Evolutionary conservation across 768 basidiomycete genomes (phyloP), one percentile per base, ranked within the genome.

Genomic region (Podaxis sp.): DNA sequence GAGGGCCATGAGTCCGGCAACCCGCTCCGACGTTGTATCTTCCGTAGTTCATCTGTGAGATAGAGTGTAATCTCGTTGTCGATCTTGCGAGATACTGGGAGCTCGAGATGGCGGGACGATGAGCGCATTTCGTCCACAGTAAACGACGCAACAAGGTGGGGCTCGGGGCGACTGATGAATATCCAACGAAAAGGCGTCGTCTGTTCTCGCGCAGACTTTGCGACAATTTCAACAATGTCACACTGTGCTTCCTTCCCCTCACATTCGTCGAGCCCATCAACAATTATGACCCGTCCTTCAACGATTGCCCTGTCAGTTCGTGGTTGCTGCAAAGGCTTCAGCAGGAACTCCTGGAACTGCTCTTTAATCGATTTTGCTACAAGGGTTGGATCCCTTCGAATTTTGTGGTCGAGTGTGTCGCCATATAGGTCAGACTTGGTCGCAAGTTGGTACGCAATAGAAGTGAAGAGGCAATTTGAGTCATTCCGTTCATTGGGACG

Each of bases 401-500:
- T 30, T 3, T 30, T 30, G 28, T 30, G 5, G 28, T 30, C 28
- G 28, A 30, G 28, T 30, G 3, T 30, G 28, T 30, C 28, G 6
- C 28, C 28, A 26, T 48, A 58, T 17, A 26, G 11, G 22, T 6
- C 8, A 10, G 12, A 20, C 7, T 36, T 28, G 26, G 28, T 38
- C 15, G 48, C 30, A 15, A 60, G 22, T 26, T 60, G 58, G 36
- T 51, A 60, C 3, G 49, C 49, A 11, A 60, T 51, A 11, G 58
- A 38, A 2, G 37, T 26, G 37, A 60, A 60, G 6, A 60, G 10
- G 36, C 15, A 24, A 17, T 5, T 6, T 4, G 49, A 36, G 11
- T 38, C 36, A 3, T 30, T 30, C 28, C 28, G 28, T 30, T 30
- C 28, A 30, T 30, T 30, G 5, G 28, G 28, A 30, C 28, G 28